These are phyloP conservation scores for Grigorovia humatica DNA, from an alignment of 805 yeast genomes.

Conservation along the genomic window DNA sequence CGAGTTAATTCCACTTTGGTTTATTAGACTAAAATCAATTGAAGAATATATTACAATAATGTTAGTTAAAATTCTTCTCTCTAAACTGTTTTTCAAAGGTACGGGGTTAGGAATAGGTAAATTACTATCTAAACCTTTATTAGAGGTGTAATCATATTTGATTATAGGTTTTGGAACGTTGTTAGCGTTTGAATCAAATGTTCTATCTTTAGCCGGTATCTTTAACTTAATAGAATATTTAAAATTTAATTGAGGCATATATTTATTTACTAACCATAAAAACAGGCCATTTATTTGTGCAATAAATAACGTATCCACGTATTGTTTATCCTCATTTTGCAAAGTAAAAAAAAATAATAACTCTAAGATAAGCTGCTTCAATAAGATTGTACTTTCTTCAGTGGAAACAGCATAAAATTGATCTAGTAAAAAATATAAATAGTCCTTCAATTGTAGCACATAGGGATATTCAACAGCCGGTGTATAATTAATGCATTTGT, in stretches of 20 bases:
- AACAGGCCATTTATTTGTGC: conserved; percentile 7
- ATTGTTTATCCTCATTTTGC: not conserved
- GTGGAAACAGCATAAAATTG: not conserved
- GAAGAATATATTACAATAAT: conserved; percentile 12
- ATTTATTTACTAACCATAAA: conserved; percentile 9
- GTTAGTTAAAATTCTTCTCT: conserved; percentile 10
- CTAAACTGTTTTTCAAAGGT: conserved; percentile 12
- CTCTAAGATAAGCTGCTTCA: conserved; percentile 7
- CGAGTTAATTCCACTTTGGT: not conserved
- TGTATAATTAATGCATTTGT: conserved; percentile 12
- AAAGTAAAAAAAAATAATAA: conserved; percentile 10
- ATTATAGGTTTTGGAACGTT: not conserved
- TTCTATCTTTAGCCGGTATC: not conserved
- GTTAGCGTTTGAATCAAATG: not conserved
- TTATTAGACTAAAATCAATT: not conserved
- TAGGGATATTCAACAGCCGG: conserved; percentile 8
- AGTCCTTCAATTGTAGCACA: conserved; percentile 2
- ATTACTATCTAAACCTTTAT: conserved; percentile 9
- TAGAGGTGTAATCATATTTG: conserved; percentile 11
- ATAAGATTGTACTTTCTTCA: not conserved
- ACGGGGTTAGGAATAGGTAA: conserved; percentile 17
- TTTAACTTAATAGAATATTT: conserved; percentile 11
- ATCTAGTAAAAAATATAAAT: conserved; percentile 5
- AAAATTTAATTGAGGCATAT: conserved; percentile 11
- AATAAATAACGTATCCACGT: not conserved